These are phyloP conservation scores for Liquidambar formosana DNA, from an alignment of 164 flowering plant species.

Conservation along the genomic window DNA sequence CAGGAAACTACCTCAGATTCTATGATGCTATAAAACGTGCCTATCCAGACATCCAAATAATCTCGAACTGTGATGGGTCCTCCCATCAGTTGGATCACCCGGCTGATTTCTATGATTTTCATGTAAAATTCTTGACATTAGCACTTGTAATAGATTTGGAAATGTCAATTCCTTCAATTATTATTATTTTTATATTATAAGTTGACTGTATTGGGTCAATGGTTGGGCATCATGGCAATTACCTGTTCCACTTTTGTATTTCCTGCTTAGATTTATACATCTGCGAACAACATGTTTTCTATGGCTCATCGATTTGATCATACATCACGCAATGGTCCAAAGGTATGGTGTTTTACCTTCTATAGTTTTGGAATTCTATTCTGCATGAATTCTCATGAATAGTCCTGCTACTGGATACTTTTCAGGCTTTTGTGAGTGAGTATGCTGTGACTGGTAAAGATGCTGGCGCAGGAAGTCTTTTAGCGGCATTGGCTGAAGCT, in stretches of 20 bases:
- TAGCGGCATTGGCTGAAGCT: constrained; percentile 89
- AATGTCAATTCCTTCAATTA: too few species aligned
- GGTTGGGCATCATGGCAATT: neutral
- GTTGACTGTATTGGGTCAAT: neutral
- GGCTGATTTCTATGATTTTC: constrained; percentile 89
- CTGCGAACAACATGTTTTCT: constrained; percentile 58
- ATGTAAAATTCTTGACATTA: constrained; percentile 48
- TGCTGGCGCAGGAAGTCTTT: constrained; percentile 79
- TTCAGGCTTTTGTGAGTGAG: constrained; percentile 94
- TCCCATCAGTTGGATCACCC: constrained; percentile 74
- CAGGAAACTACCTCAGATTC: constrained; percentile 91
- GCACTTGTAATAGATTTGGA: neutral
- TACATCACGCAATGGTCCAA: constrained; percentile 74
- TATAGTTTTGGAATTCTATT: neutral
- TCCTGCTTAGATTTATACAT: constrained; percentile 55
- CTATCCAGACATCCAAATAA: constrained; percentile 81
- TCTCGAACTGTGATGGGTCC: constrained; percentile 92
- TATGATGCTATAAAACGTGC: constrained; percentile 61
- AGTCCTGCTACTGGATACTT: neutral
- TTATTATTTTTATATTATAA: neutral
- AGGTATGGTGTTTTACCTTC: constrained; percentile 44
- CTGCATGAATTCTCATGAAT: neutral
- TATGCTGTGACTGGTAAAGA: constrained; percentile 91
- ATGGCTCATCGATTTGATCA: constrained; percentile 52
- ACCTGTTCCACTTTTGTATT: constrained; percentile 12